Base-by-base conservation (phyloP, 208 protist genomes). In the Trypanosomatidae sp. region DNA sequence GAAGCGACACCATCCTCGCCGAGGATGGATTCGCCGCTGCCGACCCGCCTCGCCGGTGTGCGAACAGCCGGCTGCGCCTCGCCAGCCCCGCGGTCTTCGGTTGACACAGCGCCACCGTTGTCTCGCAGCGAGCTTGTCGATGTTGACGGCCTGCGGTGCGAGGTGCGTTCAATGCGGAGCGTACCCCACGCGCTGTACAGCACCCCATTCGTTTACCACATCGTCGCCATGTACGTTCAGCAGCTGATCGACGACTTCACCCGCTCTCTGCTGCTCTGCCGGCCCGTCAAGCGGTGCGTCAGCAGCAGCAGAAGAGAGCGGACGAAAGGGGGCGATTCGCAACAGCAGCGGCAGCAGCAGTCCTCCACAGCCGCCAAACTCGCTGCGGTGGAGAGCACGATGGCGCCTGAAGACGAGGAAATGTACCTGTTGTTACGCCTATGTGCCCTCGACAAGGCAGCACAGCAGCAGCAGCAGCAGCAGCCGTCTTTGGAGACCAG, bases 121-220 rank as follows among this genome's bases (percentile, higher is more conserved):
- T n/a, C 7, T 39, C 8, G 13, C 47, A 33, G 6, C 8, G 12
- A 19, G 0, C 46, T 62, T 3, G 43, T 69, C 13, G 67, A 69
- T 44, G 58, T 76, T 44, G 76, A 88, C 30, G 89, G 86, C 13
- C 67, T 94, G 1, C 77, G 80, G 53, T 82, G 88, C 33, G 75
- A 79, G 72, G 79, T 94, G 60, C 77, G 81, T 33, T 86, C 86
- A 22, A 91, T 88, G 67, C 83, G 82, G 62, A 80, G 79, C 76
- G 58, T 83, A 19, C 74, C 81, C 17, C 81, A 89, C 74, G 78
- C 81, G 3, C 67, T 94, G 17, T 77, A 82, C 74, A 56, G 62
- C 13, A 78, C 76, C 25, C 70, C 76, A 39, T 73, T 76, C 7
- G 70, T 79, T 15, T 71, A 68, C 15, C 71, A 76, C 59, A 62